phyloP scores from a whole-genome alignment of 1,284 basidiomycete species.

The Cyathus olla region DNA sequence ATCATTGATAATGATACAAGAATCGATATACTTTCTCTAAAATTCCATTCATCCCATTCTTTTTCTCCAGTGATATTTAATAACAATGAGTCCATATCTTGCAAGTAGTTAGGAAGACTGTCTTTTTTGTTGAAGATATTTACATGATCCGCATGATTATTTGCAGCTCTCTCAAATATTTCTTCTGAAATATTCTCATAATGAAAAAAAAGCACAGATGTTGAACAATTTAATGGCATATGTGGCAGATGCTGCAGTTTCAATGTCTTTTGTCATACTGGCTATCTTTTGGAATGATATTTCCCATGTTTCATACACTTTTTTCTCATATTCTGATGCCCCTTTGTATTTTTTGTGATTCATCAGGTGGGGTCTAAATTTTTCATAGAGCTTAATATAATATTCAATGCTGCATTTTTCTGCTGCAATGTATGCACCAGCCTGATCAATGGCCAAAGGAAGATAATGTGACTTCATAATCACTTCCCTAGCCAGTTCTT shows the following conservation, averaged over 20 bases:
- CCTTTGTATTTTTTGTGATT: not conserved
- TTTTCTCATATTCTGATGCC: slow-evolving; percentile 7
- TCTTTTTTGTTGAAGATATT: not conserved
- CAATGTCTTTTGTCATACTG: not conserved
- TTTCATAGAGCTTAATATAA: not conserved
- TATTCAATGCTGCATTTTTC: slow-evolving; percentile 2
- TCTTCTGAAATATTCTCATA: not conserved
- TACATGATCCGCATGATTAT: not conserved
- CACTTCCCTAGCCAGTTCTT: not conserved
- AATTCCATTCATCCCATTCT: not conserved
- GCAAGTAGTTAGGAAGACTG: not conserved
- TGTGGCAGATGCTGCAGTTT: not conserved
- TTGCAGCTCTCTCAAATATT: not conserved
- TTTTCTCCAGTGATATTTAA: not conserved
- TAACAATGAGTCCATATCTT: not conserved
- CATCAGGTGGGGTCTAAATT: not conserved
- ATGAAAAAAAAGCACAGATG: not conserved
- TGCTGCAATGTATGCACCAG: slow-evolving; percentile 3
- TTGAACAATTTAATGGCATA: not conserved
- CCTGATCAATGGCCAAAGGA: slow-evolving; percentile 8
- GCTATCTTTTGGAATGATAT: slow-evolving; percentile 1
- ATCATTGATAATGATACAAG: not conserved
- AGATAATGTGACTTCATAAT: not conserved
- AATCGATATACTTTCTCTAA: not conserved
- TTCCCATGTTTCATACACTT: slow-evolving; percentile 10